Base-by-base conservation (phyloP, 2,329 filamentous ascomycete genomes). In the Diaporthe sp. region DNA sequence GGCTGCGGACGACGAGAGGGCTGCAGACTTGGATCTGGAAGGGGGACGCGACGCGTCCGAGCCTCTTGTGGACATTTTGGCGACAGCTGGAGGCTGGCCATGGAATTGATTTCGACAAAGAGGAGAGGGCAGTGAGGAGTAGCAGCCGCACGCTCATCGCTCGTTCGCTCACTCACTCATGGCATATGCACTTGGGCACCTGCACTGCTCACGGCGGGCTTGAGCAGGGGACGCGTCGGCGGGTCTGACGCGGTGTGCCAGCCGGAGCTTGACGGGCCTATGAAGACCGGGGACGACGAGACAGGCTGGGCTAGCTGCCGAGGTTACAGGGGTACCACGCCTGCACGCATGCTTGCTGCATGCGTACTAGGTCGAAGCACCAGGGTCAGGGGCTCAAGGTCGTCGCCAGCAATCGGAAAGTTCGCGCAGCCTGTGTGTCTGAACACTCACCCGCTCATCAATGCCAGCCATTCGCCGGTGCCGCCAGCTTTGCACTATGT, bases 21-120 rank as follows among this genome's bases (percentile, higher is more conserved):
- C 74, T 65, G 44, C 76, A 71, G 19, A 77, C 58, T 53, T 73
- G 31, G 75, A 72, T 70, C 72, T 65, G 19, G 77, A 85, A 77
- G 78, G 80, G 76, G 83, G 84, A 85, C 87, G 88, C 86, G 88
- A 88, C 88, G 87, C 87, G 87, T 88, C 85, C 79, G 83, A 79
- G 76, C 77, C 79, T 78, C 75, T 77, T 62, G 79, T 80, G 79
- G 83, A 82, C 82, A 85, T 85, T 77, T 77, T 74, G 77, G 79
- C 77, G 71, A 34, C 31, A 58, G 55, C 68, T 75, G 61, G 75
- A 74, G 55, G 75, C 58, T 62, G 77, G 80, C 81, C 82, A 82
- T 83, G 74, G 80, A 82, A 77, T 74, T 75, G 74, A 72, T n/a
- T 67, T 76, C 17, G 65, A 69, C n/a, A 75, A 74, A 42, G 51